Percentiles rank a stretch among this genome's conserved stretches.
phyloP scores from a whole-genome alignment of 352 stramenopile genomes.

The Phytophthora boehmeriae region DNA sequence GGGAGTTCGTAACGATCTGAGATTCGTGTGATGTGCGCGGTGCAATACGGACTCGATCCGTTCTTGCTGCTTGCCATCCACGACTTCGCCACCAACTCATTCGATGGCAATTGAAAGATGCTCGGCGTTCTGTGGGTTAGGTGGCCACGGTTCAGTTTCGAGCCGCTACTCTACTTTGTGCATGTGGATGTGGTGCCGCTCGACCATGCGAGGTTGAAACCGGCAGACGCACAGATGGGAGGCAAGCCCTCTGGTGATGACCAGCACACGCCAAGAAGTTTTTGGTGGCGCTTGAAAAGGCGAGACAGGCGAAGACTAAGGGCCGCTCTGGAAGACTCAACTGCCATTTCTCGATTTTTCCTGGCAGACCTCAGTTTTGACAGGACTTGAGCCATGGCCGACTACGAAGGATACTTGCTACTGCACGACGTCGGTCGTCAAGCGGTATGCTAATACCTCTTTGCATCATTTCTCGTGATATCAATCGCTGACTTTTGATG shows the following conservation, averaged over 20 bases:
- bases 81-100: neutral
- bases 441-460: conserved; percentile 28
- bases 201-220: neutral
- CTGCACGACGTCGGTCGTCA: conserved; percentile 62
- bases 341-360: conserved; percentile 18
- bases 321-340: conserved; percentile 15
- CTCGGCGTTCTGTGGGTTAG: neutral
- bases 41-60: neutral
- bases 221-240: neutral
- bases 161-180: neutral
- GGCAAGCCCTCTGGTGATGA: conserved; percentile 15
- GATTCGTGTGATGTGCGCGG: no score
- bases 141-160: neutral
- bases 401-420: conserved; percentile 83
- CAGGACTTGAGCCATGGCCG: conserved; percentile 49
- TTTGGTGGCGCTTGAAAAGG: conserved; percentile 9
- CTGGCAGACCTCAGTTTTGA: neutral
- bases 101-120: neutral
- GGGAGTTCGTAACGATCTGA: no score
- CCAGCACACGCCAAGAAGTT: conserved; percentile 7
- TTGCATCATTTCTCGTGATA: neutral
- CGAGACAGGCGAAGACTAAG: conserved; percentile 18
- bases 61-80: neutral
- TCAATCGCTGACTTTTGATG: conserved; percentile 6
- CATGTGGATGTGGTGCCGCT: neutral